These are phyloP conservation scores for Moricandia moricandioides DNA, from an alignment of 345 rosid genomes.

Conservation along the genomic window DNA sequence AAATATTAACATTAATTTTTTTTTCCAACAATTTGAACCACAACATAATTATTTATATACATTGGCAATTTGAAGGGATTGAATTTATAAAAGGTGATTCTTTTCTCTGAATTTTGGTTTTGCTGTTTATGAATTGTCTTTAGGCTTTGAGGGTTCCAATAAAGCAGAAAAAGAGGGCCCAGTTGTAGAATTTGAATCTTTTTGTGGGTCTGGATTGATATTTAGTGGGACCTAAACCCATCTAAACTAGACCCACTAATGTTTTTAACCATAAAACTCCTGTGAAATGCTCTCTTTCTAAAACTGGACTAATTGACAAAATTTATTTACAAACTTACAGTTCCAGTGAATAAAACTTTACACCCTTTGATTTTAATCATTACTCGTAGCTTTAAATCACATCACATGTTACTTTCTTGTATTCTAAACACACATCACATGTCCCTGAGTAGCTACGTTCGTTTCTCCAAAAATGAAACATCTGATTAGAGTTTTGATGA, in stretches of 20 bases:
- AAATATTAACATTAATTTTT: background rate
- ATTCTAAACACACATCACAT: background rate
- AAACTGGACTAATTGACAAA: background rate
- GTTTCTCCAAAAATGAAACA: background rate
- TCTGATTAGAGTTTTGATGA: too few relatives aligned
- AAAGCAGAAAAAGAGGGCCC: constrained; percentile 17
- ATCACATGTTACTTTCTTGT: background rate
- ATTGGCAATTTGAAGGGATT: background rate
- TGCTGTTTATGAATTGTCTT: constrained; percentile 30
- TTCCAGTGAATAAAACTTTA: background rate
- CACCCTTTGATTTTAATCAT: background rate
- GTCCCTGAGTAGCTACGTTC: background rate
- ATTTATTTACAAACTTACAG: background rate
- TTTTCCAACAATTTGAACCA: background rate
- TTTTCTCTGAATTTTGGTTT: constrained; percentile 22
- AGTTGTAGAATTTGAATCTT: background rate
- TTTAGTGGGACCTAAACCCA: background rate
- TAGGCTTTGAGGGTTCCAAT: constrained; percentile 39
- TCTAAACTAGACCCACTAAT: background rate
- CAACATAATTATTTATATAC: background rate
- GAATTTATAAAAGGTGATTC: constrained; percentile 12
- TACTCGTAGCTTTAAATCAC: background rate
- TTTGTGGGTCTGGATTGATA: background rate
- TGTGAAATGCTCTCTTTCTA: too few relatives aligned
- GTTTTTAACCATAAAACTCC: background rate